phyloP scores from a whole-genome alignment of 2,329 filamentous ascomycete genomes.

The Akanthomyces uredinophilus region DNA sequence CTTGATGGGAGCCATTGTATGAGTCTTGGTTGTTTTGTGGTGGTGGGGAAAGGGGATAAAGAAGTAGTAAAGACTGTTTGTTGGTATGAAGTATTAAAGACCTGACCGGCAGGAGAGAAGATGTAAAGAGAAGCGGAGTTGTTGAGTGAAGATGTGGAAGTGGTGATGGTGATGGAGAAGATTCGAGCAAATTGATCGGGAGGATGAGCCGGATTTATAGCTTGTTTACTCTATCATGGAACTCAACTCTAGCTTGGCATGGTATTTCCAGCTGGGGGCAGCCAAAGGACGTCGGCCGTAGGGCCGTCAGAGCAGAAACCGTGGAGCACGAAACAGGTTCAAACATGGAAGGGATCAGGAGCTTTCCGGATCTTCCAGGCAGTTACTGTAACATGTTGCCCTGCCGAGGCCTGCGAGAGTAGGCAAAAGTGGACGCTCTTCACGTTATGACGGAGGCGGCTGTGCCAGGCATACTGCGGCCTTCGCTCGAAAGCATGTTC shows the following conservation, averaged over 20 bases:
- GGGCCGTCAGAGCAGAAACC: neutral
- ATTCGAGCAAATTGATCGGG: slow-evolving; percentile 10
- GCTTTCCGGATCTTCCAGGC: neutral
- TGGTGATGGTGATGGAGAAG: slow-evolving; percentile 13
- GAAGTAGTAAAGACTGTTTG: neutral
- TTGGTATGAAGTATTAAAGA: neutral
- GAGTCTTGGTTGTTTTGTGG: slow-evolving; percentile 23
- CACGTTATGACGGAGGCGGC: neutral
- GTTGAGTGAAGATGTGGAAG: slow-evolving; percentile 10
- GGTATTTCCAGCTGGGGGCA: neutral
- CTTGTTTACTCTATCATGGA: neutral
- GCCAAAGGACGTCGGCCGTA: neutral
- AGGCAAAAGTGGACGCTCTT: neutral
- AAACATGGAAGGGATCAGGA: slow-evolving; percentile 13
- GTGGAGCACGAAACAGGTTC: slow-evolving; percentile 9
- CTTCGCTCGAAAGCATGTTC: neutral
- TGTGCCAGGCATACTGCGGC: neutral
- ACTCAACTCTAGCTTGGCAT: neutral
- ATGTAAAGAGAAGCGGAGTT: slow-evolving; percentile 1
- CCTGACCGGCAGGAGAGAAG: slow-evolving; percentile 12
- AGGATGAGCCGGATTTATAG: slow-evolving; percentile 10
- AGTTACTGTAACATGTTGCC: neutral
- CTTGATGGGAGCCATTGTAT: slow-evolving; percentile 23
- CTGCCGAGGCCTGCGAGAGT: neutral
- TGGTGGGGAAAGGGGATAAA: neutral